Evolutionary conservation across 129 eudicot genomes (phyloP), one percentile per base, ranked within the genome.

Genomic region (Tanacetum coccineum): DNA sequence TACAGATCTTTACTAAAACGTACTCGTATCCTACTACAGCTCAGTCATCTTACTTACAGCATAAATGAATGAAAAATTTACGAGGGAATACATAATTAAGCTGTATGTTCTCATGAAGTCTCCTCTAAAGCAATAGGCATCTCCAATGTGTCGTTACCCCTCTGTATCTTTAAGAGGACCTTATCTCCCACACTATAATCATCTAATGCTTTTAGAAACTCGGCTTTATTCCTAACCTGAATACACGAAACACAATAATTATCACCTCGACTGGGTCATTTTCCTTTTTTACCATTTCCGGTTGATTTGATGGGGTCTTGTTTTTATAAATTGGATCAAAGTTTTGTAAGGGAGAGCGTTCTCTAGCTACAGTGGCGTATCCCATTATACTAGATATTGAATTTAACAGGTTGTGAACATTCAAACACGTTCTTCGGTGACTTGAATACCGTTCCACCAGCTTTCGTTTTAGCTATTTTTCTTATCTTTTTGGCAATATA

Each of bases 221-320:
- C 98, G 70, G 96, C 91, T 82, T 85, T 93, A 67, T 57, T 93
- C 83, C 78, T 88, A 14, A 93, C 92, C 98, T 93, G 90, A 62
- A n/a, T 74, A 74, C 48, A 59, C 45, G 64, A 62, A 53, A 15
- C 0, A 52, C n/a, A 30, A 19, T 15, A 22, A 3, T 30, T 60
- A 28, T 58, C 64, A 21, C 42, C 42, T 36, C 42, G 42, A 36
- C 42, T 36, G 42, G 42, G 42, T 48, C 26, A 3, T 22, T 47
- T 15, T 9, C 4, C 4, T 25, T 21, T 14, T 19, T 21, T 42
- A 18, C 6, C 14, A 42, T 70, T 46, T 62, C 9, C 17, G 12
- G 65, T 6, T 59, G 30, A 26, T 19, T 39, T n/a, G 2, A 22
- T 22, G 25, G 25, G 14, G 15, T 21, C 62, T 17, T 7, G 58